Conservation (phyloP, 306 rosid genomes). For the Prunus padus region DNA sequence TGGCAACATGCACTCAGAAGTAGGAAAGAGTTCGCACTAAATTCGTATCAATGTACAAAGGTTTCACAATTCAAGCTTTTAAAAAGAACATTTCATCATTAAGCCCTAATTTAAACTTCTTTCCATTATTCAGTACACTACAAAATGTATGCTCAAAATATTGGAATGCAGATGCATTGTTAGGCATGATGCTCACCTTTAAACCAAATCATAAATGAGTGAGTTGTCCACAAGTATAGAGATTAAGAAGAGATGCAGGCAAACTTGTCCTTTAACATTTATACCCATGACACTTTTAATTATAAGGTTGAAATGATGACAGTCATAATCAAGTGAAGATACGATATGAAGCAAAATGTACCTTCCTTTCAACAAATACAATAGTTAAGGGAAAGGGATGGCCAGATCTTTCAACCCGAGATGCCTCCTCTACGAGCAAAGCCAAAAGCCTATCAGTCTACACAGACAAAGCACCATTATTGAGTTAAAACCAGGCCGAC, state of each 20-base stretch:
- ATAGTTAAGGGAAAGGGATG: slow-evolving; percentile 74
- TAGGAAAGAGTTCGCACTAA: background rate
- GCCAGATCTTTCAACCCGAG: slow-evolving; percentile 64
- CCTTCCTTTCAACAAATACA: slow-evolving; percentile 92
- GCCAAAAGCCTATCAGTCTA: slow-evolving; percentile 79
- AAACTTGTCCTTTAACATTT: background rate
- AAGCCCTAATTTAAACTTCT: background rate
- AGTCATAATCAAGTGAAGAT: slow-evolving; percentile 14
- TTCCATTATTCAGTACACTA: background rate
- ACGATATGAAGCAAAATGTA: slow-evolving; percentile 17
- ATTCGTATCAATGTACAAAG: slow-evolving; percentile 2
- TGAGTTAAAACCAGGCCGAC: background rate
- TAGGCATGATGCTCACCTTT: background rate
- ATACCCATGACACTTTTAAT: background rate
- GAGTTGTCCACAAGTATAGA: background rate
- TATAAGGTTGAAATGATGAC: slow-evolving; percentile 12
- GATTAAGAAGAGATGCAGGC: background rate
- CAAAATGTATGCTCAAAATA: background rate
- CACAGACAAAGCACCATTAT: slow-evolving; percentile 14
- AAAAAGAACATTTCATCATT: background rate
- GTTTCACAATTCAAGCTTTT: background rate
- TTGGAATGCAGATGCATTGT: background rate
- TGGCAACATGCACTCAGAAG: background rate
- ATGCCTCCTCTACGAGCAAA: slow-evolving; percentile 76
- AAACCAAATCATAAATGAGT: slow-evolving; percentile 1